phyloP scores from a whole-genome alignment of 805 yeast species.

The Candida endomychidarum region DNA sequence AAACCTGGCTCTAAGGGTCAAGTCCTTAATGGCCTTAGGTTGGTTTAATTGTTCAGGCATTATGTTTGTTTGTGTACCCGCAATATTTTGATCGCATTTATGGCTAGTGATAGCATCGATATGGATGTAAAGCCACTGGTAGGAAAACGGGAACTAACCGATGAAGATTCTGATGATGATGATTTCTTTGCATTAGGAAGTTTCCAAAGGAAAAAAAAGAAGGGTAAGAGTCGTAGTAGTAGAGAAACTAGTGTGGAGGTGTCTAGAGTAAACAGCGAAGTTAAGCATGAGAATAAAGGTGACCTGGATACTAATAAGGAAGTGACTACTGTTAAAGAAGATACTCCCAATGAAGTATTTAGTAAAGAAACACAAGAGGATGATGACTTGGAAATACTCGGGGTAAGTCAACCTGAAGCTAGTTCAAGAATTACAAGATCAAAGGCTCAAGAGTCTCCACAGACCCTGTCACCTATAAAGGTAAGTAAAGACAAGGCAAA shows the following conservation, averaged over 20 bases:
- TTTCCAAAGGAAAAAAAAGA: conserved; percentile 9
- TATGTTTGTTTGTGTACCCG: too few relatives aligned
- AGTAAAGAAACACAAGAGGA: too few relatives aligned
- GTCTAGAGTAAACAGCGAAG: neutral
- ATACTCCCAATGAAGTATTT: too few relatives aligned
- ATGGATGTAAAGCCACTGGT: neutral
- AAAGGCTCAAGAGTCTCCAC: too few relatives aligned
- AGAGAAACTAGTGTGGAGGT: neutral
- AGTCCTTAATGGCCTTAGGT: conserved; percentile 17
- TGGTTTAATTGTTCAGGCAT: conserved; percentile 10
- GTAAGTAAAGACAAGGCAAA: neutral
- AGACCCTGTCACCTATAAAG: too few relatives aligned
- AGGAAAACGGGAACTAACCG: neutral
- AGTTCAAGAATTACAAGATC: neutral
- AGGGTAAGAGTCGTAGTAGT: neutral
- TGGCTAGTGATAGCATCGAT: conserved; percentile 1
- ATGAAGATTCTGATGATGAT: conserved; percentile 12
- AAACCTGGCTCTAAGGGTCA: conserved; percentile 32
- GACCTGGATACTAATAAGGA: too few relatives aligned
- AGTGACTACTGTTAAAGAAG: too few relatives aligned
- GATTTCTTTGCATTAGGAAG: conserved; percentile 11
- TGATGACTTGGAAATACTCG: too few relatives aligned
- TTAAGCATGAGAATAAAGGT: too few relatives aligned
- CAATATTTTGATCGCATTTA: too few relatives aligned
- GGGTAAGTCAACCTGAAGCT: too few relatives aligned